These are phyloP conservation scores for Hericium alpestre DNA, from an alignment of 768 basidiomycete genomes.

Conservation along the genomic window DNA sequence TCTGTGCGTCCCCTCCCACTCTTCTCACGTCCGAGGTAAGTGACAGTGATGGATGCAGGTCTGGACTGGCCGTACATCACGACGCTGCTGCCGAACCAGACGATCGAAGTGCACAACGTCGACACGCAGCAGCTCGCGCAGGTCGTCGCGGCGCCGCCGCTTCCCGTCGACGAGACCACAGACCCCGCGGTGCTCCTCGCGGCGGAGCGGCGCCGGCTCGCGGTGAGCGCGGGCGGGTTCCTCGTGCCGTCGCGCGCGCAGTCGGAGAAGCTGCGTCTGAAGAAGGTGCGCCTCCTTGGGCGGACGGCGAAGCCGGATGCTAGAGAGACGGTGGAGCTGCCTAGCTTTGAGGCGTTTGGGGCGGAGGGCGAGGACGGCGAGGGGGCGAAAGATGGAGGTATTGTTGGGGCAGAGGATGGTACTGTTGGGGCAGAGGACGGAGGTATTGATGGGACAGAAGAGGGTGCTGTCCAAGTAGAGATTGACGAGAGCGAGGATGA, in stretches of 20 bases:
- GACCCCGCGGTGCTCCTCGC: slow-evolving; percentile 5
- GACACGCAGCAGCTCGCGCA: slow-evolving; percentile 66
- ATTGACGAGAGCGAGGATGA: background rate
- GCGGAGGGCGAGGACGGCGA: background rate
- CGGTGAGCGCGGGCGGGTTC: slow-evolving; percentile 26
- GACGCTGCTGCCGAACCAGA: slow-evolving; percentile 67
- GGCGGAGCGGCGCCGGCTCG: slow-evolving; percentile 21
- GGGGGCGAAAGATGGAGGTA: background rate
- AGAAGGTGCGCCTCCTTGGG: slow-evolving; percentile 7
- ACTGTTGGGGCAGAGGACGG: background rate
- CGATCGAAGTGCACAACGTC: slow-evolving; percentile 73
- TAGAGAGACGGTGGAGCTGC: background rate
- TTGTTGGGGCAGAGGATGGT: background rate
- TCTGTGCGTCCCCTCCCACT: slow-evolving; percentile 43
- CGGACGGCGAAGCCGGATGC: slow-evolving; percentile 10
- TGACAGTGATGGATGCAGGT: slow-evolving; percentile 28
- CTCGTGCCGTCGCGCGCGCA: slow-evolving; percentile 32
- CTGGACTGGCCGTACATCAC: slow-evolving; percentile 77
- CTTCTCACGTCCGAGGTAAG: background rate
- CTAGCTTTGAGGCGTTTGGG: background rate
- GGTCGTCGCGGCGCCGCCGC: slow-evolving; percentile 41
- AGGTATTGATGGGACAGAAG: background rate
- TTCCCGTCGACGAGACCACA: slow-evolving; percentile 15
- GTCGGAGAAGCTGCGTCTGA: slow-evolving; percentile 26
- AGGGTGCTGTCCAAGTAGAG: background rate